A percentile compares a stretch with the other conserved stretches of the same genome.
Evolutionary conservation across 352 stramenopile genomes (phyloP).

Genomic region (Poterioochromonas sp.): DNA sequence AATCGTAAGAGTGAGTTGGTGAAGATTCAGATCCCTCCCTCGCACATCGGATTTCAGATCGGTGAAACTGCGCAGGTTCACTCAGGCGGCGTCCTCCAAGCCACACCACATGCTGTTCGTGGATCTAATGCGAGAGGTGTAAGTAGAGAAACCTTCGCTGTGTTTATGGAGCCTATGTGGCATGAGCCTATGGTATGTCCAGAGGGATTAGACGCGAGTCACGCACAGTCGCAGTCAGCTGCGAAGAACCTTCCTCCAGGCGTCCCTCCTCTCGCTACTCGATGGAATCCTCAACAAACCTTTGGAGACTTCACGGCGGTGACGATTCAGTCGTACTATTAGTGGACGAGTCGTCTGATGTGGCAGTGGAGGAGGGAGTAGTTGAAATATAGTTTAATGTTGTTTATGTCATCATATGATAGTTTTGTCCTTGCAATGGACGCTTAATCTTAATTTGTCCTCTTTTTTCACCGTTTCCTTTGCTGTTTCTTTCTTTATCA

Average conservation of each 20-base stretch:
- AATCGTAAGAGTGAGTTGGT: constrained; percentile 73
- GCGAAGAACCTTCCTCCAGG: constrained; percentile 38
- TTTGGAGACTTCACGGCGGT: constrained; percentile 76
- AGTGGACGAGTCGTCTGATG: too few species aligned
- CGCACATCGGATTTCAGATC: constrained; percentile 83
- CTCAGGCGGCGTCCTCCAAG: constrained; percentile 73
- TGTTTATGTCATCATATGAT: too few species aligned
- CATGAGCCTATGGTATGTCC: constrained; percentile 67
- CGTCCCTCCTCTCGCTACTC: constrained; percentile 58
- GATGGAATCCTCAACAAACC: constrained; percentile 47
- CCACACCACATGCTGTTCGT: constrained; percentile 75
- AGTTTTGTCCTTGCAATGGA: too few species aligned
- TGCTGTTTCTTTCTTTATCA: too few species aligned
- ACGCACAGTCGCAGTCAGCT: constrained; percentile 30
- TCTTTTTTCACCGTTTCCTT: too few species aligned
- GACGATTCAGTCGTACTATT: constrained; percentile 81
- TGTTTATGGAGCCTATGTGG: constrained; percentile 90
- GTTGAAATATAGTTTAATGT: too few species aligned
- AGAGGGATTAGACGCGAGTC: constrained; percentile 18
- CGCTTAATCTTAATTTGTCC: too few species aligned
- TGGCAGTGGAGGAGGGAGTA: too few species aligned
- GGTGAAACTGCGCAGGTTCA: constrained; percentile 90
- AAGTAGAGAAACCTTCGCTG: constrained; percentile 78
- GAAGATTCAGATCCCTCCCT: constrained; percentile 67
- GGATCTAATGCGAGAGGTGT: constrained; percentile 50